Evolutionary conservation across 2,329 filamentous ascomycete species (phyloP).

Genomic region (Purpureocillium takamizusanense): DNA sequence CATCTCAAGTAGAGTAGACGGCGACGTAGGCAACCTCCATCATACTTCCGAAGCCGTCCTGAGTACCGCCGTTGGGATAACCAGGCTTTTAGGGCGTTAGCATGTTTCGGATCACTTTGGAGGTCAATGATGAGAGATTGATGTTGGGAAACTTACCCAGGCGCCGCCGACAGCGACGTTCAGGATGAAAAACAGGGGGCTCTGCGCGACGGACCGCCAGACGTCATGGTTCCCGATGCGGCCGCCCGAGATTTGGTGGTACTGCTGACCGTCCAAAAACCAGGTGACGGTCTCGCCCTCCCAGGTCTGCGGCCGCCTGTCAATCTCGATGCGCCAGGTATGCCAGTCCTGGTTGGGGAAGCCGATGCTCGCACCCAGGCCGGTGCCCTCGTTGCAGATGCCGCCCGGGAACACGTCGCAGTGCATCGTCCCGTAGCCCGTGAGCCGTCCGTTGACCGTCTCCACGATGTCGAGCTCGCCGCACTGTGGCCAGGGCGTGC

Average conservation of each 20-base stretch:
- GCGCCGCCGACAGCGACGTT: slow-evolving; percentile 47
- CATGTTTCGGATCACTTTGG: neutral
- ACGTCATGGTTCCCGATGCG: slow-evolving; percentile 33
- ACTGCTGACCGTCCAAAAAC: slow-evolving; percentile 35
- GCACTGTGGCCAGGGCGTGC: slow-evolving; percentile 39
- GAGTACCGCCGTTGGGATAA: slow-evolving; percentile 34
- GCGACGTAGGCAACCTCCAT: slow-evolving; percentile 45
- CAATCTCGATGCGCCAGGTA: slow-evolving; percentile 39
- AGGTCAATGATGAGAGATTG: too few species aligned
- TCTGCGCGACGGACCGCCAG: slow-evolving; percentile 42
- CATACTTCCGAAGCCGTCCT: slow-evolving; percentile 34
- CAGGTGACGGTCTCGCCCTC: slow-evolving; percentile 40
- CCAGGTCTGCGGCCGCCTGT: slow-evolving; percentile 37
- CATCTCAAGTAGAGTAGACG: slow-evolving; percentile 19
- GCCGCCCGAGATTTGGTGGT: slow-evolving; percentile 32
- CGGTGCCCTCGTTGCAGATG: slow-evolving; percentile 41
- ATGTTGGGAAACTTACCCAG: slow-evolving; percentile 31
- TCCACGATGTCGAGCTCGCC: slow-evolving; percentile 53
- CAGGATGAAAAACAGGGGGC: slow-evolving; percentile 41
- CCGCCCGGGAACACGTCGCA: slow-evolving; percentile 37
- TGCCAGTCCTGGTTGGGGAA: slow-evolving; percentile 35
- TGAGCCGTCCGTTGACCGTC: slow-evolving; percentile 39
- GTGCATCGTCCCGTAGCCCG: slow-evolving; percentile 41
- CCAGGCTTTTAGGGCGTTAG: slow-evolving; percentile 31
- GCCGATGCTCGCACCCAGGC: slow-evolving; percentile 23